Conservation (phyloP, 192 early-diverging fungal genomes). For the Coemansia sp. region DNA sequence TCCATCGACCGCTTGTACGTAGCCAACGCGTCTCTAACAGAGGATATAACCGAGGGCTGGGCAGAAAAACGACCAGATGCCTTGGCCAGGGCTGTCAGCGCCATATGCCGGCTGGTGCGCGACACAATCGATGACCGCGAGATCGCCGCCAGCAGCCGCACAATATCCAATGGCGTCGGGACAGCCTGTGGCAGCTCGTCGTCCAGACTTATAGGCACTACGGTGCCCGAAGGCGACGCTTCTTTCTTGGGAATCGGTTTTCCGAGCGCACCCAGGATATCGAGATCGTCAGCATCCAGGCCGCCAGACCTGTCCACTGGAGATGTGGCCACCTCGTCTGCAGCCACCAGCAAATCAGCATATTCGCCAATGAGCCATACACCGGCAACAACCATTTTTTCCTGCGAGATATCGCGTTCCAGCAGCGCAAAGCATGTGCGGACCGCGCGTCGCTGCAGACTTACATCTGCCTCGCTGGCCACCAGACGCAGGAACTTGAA, state of each 20-base stretch:
- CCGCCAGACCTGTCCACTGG: constrained; percentile 15
- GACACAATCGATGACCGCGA: constrained; percentile 81
- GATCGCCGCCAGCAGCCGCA: constrained; percentile 72
- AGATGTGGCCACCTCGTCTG: not conserved
- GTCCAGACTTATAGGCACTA: constrained; percentile 14
- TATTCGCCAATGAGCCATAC: constrained; percentile 97
- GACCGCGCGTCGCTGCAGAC: constrained; percentile 85
- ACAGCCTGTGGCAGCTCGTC: constrained; percentile 51
- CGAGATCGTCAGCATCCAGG: constrained; percentile 40
- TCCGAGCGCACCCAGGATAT: constrained; percentile 48
- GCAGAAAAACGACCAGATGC: constrained; percentile 75
- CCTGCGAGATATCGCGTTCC: constrained; percentile 70
- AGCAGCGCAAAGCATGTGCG: constrained; percentile 86
- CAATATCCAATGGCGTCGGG: constrained; percentile 65
- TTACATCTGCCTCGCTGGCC: constrained; percentile 63
- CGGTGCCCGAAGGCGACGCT: not conserved
- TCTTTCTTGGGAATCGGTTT: constrained; percentile 15
- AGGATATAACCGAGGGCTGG: constrained; percentile 27
- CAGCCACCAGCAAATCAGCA: constrained; percentile 80
- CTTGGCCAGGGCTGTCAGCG: constrained; percentile 87
- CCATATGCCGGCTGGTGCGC: constrained; percentile 74
- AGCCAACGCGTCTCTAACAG: constrained; percentile 62
- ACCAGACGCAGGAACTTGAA: constrained; percentile 88
- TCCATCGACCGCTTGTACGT: constrained; percentile 71
- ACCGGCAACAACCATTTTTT: constrained; percentile 84